Percentiles rank a stretch among this genome's conserved stretches.
phyloP scores from a whole-genome alignment of 139 green algal species.

The Desmodesmus armatus region DNA sequence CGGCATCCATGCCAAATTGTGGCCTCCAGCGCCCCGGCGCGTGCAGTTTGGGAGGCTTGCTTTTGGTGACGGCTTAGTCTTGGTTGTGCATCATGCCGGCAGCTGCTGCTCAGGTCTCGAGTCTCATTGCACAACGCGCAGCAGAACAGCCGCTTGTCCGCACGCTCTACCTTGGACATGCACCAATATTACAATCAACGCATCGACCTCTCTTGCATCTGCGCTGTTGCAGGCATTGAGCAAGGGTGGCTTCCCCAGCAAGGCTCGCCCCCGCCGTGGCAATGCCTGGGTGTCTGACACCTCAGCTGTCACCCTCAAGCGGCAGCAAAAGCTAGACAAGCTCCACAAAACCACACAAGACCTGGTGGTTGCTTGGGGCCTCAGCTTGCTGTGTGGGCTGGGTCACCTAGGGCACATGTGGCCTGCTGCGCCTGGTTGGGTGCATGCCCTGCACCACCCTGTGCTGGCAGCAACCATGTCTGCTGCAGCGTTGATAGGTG shows the following conservation, averaged over 20 bases:
- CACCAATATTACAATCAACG: too few species aligned
- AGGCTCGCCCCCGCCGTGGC: slow-evolving; percentile 7
- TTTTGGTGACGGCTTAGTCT: too few species aligned
- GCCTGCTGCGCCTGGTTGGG: slow-evolving; percentile 62
- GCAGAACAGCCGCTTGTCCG: too few species aligned
- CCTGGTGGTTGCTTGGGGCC: slow-evolving; percentile 79
- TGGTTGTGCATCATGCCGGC: too few species aligned
- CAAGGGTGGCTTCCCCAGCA: slow-evolving; percentile 58
- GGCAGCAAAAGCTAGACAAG: slow-evolving; percentile 61
- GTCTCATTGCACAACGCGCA: too few species aligned
- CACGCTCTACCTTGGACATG: too few species aligned
- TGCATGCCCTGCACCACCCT: slow-evolving; percentile 78
- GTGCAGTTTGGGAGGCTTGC: too few species aligned
- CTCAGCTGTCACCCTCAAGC: slow-evolving; percentile 67
- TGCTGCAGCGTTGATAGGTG: slow-evolving; percentile 82
- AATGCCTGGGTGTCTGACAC: slow-evolving; percentile 36
- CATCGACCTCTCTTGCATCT: too few species aligned
- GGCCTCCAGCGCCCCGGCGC: too few species aligned
- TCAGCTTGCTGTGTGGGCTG: slow-evolving; percentile 81
- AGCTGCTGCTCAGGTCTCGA: too few species aligned
- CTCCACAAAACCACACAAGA: slow-evolving; percentile 70
- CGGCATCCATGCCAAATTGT: too few species aligned
- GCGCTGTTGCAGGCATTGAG: slow-evolving; percentile 50
- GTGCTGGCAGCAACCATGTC: slow-evolving; percentile 81
- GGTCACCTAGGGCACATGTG: slow-evolving; percentile 80